Evolutionary conservation across 1,284 basidiomycete genomes (phyloP).

Genomic region (Pisolithus thermaeus): DNA sequence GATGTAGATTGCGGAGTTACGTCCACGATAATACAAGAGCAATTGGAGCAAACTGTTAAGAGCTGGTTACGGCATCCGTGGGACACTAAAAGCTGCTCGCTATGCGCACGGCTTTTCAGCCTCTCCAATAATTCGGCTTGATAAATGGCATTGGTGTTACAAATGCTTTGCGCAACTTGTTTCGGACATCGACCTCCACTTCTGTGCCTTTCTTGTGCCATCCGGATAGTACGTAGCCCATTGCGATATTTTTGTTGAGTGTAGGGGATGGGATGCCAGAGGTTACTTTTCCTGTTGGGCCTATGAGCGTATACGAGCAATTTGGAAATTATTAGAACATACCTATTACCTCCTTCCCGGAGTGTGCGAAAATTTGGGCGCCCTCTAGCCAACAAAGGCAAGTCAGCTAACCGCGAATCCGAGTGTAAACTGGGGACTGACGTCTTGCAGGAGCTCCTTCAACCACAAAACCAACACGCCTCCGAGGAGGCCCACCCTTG

Average conservation of each 20-base stretch:
- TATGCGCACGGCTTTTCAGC: constrained; percentile 21
- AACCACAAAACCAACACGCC: constrained; percentile 80
- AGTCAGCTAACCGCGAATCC: constrained; percentile 1
- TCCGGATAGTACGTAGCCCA: constrained; percentile 83
- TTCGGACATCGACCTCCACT: constrained; percentile 73
- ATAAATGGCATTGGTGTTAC: constrained; percentile 81
- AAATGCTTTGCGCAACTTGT: constrained; percentile 63
- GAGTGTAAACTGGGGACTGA: constrained; percentile 28
- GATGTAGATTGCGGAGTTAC: background rate
- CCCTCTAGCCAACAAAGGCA: constrained; percentile 53
- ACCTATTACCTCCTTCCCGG: constrained; percentile 56
- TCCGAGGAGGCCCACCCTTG: constrained; percentile 71
- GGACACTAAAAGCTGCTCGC: background rate
- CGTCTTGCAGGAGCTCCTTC: constrained; percentile 64
- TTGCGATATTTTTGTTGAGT: constrained; percentile 88
- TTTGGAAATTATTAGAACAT: constrained; percentile 11
- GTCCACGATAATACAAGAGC: background rate
- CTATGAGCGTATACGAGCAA: constrained; percentile 7
- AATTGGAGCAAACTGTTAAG: too few relatives aligned
- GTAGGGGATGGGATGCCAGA: constrained; percentile 96
- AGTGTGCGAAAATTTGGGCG: constrained; percentile 64
- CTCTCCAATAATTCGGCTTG: constrained; percentile 66
- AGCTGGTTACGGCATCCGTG: background rate
- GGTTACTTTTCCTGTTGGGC: constrained; percentile 62
- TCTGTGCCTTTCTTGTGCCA: constrained; percentile 90